A percentile compares a stretch with the other conserved stretches of the same genome.
These are phyloP conservation scores for Heterobasidion occidentale DNA, from an alignment of 1,284 basidiomycete species.

Conservation along the genomic window DNA sequence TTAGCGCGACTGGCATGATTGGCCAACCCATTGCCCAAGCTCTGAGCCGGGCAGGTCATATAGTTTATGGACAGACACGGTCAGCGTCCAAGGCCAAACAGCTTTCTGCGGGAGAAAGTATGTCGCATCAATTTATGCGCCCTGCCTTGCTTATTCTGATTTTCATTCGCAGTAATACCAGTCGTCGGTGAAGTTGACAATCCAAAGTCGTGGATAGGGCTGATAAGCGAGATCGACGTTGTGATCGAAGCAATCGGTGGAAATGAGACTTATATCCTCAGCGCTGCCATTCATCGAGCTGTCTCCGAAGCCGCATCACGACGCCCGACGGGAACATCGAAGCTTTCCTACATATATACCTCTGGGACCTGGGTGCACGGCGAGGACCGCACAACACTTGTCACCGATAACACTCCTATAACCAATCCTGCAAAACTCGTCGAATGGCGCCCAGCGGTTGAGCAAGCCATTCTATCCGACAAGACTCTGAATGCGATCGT, in stretches of 20 bases:
- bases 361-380: slow-evolving; percentile 43
- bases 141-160: background rate
- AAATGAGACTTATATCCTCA: slow-evolving; percentile 14
- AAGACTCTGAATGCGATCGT: slow-evolving; percentile 38
- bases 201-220: slow-evolving; percentile 28
- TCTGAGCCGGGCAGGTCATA: slow-evolving; percentile 41
- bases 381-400: slow-evolving; percentile 23
- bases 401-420: slow-evolving; percentile 29
- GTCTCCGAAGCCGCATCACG: slow-evolving; percentile 22
- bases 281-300: slow-evolving; percentile 25
- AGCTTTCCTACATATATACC: slow-evolving; percentile 43
- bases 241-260: slow-evolving; percentile 31
- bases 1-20: slow-evolving; percentile 30
- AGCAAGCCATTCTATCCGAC: slow-evolving; percentile 26
- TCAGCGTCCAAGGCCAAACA: slow-evolving; percentile 28
- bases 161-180: background rate
- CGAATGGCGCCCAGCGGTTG: slow-evolving; percentile 28
- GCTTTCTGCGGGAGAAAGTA: slow-evolving; percentile 27
- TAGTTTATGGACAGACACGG: slow-evolving; percentile 43
- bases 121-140: background rate
- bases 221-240: slow-evolving; percentile 35
- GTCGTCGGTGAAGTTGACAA: slow-evolving; percentile 9
- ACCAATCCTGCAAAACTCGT: slow-evolving; percentile 21
- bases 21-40: slow-evolving; percentile 40
- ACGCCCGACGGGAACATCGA: slow-evolving; percentile 27